Percentiles rank a stretch among this genome's conserved stretches.
Conservation (phyloP, 768 basidiomycete genomes). For the Mycena haematopus region DNA sequence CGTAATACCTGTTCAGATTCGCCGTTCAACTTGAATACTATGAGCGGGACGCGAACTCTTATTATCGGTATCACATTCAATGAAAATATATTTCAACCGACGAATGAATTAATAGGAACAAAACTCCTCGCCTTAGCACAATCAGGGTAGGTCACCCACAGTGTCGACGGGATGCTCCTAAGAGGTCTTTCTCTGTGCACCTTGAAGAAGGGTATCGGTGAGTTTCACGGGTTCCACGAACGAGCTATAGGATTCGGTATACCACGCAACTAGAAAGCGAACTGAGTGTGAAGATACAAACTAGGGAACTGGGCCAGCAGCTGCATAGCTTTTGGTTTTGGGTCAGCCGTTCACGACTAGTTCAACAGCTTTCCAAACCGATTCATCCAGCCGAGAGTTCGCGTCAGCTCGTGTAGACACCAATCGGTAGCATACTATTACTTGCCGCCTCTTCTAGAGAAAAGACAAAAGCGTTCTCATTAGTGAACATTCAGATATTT, state of each 20-base stretch:
- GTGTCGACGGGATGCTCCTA: constrained; percentile 25
- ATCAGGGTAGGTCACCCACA: constrained; percentile 23
- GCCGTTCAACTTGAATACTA: not conserved
- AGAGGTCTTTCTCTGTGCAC: not conserved
- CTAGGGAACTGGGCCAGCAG: constrained; percentile 17
- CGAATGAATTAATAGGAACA: not conserved
- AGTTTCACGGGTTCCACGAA: constrained; percentile 23
- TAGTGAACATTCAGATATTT: constrained; percentile 12
- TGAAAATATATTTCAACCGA: not conserved
- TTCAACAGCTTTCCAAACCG: constrained; percentile 19
- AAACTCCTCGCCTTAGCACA: not conserved
- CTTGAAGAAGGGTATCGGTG: constrained; percentile 16
- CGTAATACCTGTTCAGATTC: not conserved
- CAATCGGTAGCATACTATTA: constrained; percentile 13
- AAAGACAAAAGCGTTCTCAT: constrained; percentile 28
- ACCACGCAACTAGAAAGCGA: constrained; percentile 23
- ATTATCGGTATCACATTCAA: not conserved
- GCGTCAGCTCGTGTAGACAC: not conserved
- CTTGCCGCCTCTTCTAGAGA: constrained; percentile 25
- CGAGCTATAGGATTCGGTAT: constrained; percentile 21
- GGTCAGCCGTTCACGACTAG: constrained; percentile 23
- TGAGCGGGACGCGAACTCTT: not conserved
- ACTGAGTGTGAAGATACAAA: not conserved
- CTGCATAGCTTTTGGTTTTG: constrained; percentile 8
- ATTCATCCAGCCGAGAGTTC: constrained; percentile 10